Evolutionary conservation across 1,284 basidiomycete species (phyloP).

Genomic region (Apiotrichum siamense): DNA sequence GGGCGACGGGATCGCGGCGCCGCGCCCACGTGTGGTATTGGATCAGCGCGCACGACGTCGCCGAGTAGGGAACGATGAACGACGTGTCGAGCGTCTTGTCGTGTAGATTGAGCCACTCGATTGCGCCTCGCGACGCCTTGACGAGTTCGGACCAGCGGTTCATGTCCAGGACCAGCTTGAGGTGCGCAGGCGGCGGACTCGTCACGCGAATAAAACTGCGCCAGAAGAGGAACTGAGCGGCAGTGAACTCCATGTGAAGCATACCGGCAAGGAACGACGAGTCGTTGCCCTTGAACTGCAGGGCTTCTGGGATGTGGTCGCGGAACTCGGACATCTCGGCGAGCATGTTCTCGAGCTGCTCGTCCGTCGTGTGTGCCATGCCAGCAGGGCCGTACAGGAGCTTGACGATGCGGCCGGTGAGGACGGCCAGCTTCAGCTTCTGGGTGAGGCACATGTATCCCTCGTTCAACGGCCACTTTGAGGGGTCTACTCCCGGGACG

Average conservation of each 20-base stretch:
- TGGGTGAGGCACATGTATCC: conserved; percentile 51
- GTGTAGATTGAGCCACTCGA: conserved; percentile 82
- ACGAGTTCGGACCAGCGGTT: conserved; percentile 73
- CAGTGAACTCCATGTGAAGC: conserved; percentile 76
- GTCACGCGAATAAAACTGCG: conserved; percentile 91
- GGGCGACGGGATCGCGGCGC: conserved; percentile 66
- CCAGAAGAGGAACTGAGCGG: conserved; percentile 69
- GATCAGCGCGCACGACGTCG: conserved; percentile 82
- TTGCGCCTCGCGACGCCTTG: conserved; percentile 64
- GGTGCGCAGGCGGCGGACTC: conserved; percentile 74
- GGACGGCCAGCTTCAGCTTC: conserved; percentile 76
- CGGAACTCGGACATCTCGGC: conserved; percentile 59
- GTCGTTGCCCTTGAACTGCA: conserved; percentile 61
- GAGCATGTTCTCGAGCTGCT: conserved; percentile 62
- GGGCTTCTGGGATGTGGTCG: not conserved
- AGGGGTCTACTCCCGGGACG: conserved; percentile 50
- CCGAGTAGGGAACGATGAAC: conserved; percentile 76
- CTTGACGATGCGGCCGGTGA: conserved; percentile 81
- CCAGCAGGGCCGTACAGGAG: conserved; percentile 80
- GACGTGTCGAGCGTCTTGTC: conserved; percentile 78
- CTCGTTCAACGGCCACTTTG: conserved; percentile 51
- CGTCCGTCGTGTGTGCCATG: conserved; percentile 71
- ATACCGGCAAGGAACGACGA: conserved; percentile 57
- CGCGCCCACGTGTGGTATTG: conserved; percentile 63
- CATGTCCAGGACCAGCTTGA: conserved; percentile 74